Percentiles rank a stretch among this genome's conserved stretches.
phyloP scores from a whole-genome alignment of 768 basidiomycete species.

The Neoboletus subvelutipes region DNA sequence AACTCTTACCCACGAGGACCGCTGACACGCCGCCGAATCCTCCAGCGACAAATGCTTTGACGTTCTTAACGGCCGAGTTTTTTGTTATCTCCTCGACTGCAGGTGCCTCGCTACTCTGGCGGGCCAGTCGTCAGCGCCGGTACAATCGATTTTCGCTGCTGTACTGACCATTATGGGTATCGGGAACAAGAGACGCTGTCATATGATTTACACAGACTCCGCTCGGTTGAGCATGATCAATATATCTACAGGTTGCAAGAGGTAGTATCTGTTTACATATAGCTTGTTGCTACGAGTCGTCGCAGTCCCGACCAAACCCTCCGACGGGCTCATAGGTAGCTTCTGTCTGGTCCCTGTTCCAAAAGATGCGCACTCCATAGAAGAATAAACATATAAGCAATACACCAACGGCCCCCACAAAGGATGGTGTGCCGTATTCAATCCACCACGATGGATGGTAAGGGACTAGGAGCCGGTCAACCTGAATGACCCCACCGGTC shows the following conservation, averaged over 20 bases:
- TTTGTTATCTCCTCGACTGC: constrained; percentile 20
- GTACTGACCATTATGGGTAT: constrained; percentile 29
- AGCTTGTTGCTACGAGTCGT: constrained; percentile 26
- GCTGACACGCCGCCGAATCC: constrained; percentile 88
- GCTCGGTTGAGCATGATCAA: background rate
- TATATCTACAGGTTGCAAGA: constrained; percentile 13
- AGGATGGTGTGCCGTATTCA: constrained; percentile 67
- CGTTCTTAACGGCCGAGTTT: constrained; percentile 37
- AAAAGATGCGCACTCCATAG: constrained; percentile 66
- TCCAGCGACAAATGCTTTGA: constrained; percentile 90
- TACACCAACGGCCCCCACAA: constrained; percentile 59
- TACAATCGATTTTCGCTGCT: background rate
- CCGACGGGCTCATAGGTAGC: constrained; percentile 90
- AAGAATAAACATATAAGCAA: constrained; percentile 67
- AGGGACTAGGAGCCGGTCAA: constrained; percentile 81
- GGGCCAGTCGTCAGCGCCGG: constrained; percentile 7
- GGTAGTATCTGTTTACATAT: constrained; percentile 20
- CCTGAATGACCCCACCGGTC: constrained; percentile 85
- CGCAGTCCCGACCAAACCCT: constrained; percentile 64
- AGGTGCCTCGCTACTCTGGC: constrained; percentile 27
- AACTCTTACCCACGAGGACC: constrained; percentile 79
- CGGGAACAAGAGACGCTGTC: constrained; percentile 16
- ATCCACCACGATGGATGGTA: constrained; percentile 87
- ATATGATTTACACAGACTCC: constrained; percentile 30
- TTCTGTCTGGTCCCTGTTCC: constrained; percentile 74